Base-by-base conservation (phyloP, 2,329 filamentous ascomycete species). In the Aspergillus latus region DNA sequence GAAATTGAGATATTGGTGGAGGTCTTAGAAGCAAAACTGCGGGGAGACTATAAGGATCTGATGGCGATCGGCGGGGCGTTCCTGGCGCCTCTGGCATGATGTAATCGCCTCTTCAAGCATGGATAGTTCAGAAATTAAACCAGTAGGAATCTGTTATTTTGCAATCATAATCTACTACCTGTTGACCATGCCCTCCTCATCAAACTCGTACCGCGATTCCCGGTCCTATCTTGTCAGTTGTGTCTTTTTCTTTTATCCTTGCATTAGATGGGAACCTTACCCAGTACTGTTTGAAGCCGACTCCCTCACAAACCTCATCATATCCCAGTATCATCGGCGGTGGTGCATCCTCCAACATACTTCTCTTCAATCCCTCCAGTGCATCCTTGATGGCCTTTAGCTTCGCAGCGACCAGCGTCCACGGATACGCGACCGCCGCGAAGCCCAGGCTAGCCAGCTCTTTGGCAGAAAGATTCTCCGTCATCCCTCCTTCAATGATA, bases 281-380 rank as follows among this genome's bases (percentile, higher is more conserved):
- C 68, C 71, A 77, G 54, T 78, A 78, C 30, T 76, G 72, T 45
- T 74, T 73, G 51, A 80, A 80, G 0, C 78, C 77, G 15, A 80
- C 77, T 0, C 75, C 75, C 8, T 77, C 72, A 37, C 75, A 78
- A 0, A 80, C 76, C 46, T 81, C 75, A 0, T 64, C 64, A 52
- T 77, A 79, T 0, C 71, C 71, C 29, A 80, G 58, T 42, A 80
- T 75, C 60, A 71, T 73, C 1, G 76, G 74, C 1, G 78, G 78
- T 2, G 78, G 78, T 2, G 69, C 67, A 0, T 77, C 77, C 4
- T 71, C 66, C 0, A 68, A 71, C 62, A 80, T 68, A n/a, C 71
- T 75, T 21, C 65, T 66, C 63, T 80, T 80, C 34, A 80, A 47
- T 0, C 60, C 64, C 45, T 72, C 67, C 54, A 72, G 52, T 7